Base-by-base conservation (phyloP, 2,329 filamentous ascomycete genomes). In the Cordyceps sp. region DNA sequence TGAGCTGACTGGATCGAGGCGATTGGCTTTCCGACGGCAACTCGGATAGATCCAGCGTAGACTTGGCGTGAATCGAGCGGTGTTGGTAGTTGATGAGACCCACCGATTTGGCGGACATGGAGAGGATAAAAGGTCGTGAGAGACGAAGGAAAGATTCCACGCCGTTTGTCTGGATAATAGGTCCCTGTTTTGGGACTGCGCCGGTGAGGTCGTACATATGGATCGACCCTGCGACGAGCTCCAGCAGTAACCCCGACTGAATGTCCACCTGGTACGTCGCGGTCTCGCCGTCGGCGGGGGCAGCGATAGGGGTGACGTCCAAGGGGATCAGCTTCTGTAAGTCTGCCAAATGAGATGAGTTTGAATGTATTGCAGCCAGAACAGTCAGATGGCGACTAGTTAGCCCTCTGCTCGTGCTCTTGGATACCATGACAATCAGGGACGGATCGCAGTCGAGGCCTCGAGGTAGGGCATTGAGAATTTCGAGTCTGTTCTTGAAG, bases 41-140 rank as follows among this genome's bases (percentile, higher is more conserved):
- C n/a, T 53, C 53, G 0, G 58, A 58, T n/a, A 62, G 42, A 31
- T 68, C 57, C 31, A 66, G 39, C 3, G 54, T 38, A 5, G 60
- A 47, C 10, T 60, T 62, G 21, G 64, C 64, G 41, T 73, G 69
- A n/a, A 72, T 47, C 7, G 69, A 73, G 20, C 59, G 67, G 48
- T 74, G 85, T 36, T 75, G 69, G 22, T 77, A 70, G 50, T 84
- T 83, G 48, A 78, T 79, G 12, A 82, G 59, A 26, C 59, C 63
- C 26, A 79, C 65, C 1, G 63, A 60, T 9, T 61, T 54, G 1
- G 61, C 44, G 0, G 73, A 73, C n/a, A 69, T 61, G 2, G 71
- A 64, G 28, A 86, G 60, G 2, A 82, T 51, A 5, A 78, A 71
- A 7, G 77, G 72, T 35, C 67, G 69, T 7, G 77, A 80, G 0